Percentiles rank a stretch among this genome's conserved stretches.
These are phyloP conservation scores for Boletus insuetus DNA, from an alignment of 768 basidiomycete genomes.

Conservation along the genomic window DNA sequence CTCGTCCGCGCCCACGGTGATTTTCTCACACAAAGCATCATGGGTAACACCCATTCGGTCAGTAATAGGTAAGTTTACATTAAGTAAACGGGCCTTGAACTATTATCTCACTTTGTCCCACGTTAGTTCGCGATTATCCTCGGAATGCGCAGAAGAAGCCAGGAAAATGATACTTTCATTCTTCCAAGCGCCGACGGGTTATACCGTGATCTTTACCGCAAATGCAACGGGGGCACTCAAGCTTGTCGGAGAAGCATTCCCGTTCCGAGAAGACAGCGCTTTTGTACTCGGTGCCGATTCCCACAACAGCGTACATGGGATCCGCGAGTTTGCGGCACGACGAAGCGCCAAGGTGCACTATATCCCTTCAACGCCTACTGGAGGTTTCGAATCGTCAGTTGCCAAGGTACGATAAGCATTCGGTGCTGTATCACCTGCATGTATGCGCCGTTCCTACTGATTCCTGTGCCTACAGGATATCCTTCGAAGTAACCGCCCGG, in stretches of 20 bases:
- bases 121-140: constrained; percentile 65
- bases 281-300: constrained; percentile 75
- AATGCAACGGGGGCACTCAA: constrained; percentile 81
- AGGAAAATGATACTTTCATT: constrained; percentile 71
- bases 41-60: constrained; percentile 85
- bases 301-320: constrained; percentile 83
- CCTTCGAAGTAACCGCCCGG: constrained; percentile 48
- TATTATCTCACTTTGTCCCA: background rate
- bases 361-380: constrained; percentile 58
- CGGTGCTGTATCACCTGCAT: background rate
- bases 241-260: constrained; percentile 78
- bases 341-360: constrained; percentile 60
- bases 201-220: constrained; percentile 78
- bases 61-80: constrained; percentile 58
- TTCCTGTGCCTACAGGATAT: constrained; percentile 43
- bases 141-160: constrained; percentile 65
- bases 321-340: constrained; percentile 63
- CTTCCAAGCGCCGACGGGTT: constrained; percentile 72
- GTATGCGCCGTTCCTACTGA: constrained; percentile 18
- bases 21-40: constrained; percentile 61
- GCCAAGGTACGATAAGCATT: constrained; percentile 51
- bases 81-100: background rate
- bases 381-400: constrained; percentile 57
- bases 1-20: constrained; percentile 68
- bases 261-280: constrained; percentile 54